Base-by-base conservation (phyloP, 495 filamentous ascomycete species). In the Neurospora pannonica region DNA sequence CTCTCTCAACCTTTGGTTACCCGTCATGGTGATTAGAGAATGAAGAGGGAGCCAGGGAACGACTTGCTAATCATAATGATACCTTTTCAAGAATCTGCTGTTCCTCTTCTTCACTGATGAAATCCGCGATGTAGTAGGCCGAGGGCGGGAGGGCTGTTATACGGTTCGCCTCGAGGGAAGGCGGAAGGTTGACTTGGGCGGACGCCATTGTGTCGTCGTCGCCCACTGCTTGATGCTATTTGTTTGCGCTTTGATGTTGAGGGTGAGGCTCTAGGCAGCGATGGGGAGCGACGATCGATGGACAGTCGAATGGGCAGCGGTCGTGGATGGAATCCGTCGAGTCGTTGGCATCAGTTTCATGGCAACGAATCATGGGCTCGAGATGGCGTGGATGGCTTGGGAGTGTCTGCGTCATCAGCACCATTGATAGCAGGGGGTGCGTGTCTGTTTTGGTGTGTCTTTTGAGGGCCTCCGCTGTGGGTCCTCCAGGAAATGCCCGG, bases 101-200 rank as follows among this genome's bases (percentile, higher is more conserved):
- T 82, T 98, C 95, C 82, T 98, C 95, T 24, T 89, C 88, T 70
- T 85, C 82, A 15, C 88, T 88, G 76, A 99, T 92, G 84, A 99
- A 98, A 79, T 94, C 87, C 4, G 94, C 85, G 70, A 98, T 93
- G 82, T 98, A 98, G 83, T 92, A 97, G 74, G 92, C 90, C 62
- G 88, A 84, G 2, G 87, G 79, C 2, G 93, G 93, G 17, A 95
- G 85, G 19, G 78, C 76, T 2, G 83, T 75, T 71, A 96, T 90
- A 77, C 84, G 86, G 72, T 80, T 85, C 21, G 84, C 79, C 74
- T 90, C 81, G 38, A 90, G 85, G 71, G 81, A 85, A 28, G 78
- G 48, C 13, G 86, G 85, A 9, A 86, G 80, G 0, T 70, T 74
- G 37, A 81, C 40, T 38, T 71, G 39, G 34, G 72, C 72, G 67